Evolutionary conservation across 2,329 filamentous ascomycete species (phyloP).

Genomic region (Colletotrichum chrysophilum): DNA sequence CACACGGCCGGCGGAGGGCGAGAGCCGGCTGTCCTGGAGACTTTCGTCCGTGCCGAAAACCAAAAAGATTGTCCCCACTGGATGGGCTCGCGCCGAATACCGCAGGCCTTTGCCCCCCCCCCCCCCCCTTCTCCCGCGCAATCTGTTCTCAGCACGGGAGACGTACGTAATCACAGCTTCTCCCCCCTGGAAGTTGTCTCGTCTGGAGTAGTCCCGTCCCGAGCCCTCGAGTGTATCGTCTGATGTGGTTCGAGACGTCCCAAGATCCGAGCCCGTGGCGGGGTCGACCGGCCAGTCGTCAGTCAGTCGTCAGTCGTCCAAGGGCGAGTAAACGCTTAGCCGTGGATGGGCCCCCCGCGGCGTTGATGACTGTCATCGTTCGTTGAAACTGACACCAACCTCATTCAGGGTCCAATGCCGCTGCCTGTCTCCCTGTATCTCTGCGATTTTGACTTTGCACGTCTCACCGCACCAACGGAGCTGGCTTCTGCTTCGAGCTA

Average conservation of each 20-base stretch:
- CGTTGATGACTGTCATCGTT: background rate
- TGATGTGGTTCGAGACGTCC: constrained; percentile 14
- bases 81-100: background rate
- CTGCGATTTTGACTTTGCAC: background rate
- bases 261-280: background rate
- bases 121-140: background rate
- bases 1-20: background rate
- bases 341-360: background rate
- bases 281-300: background rate
- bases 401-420: constrained; percentile 10
- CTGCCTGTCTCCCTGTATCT: constrained; percentile 3
- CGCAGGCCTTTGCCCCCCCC: too few species aligned
- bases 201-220: background rate
- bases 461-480: background rate
- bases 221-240: constrained; percentile 9
- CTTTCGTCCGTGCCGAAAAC: background rate
- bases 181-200: background rate
- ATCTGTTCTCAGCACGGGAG: background rate
- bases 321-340: background rate
- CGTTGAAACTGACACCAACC: constrained; percentile 2
- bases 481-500: constrained; percentile 3
- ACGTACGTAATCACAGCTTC: background rate
- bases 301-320: background rate
- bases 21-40: background rate
- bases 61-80: background rate